A percentile compares a stretch with the other conserved stretches of the same genome.
These are phyloP conservation scores for Talaromyces liani DNA, from an alignment of 495 filamentous ascomycete genomes.

Conservation along the genomic window DNA sequence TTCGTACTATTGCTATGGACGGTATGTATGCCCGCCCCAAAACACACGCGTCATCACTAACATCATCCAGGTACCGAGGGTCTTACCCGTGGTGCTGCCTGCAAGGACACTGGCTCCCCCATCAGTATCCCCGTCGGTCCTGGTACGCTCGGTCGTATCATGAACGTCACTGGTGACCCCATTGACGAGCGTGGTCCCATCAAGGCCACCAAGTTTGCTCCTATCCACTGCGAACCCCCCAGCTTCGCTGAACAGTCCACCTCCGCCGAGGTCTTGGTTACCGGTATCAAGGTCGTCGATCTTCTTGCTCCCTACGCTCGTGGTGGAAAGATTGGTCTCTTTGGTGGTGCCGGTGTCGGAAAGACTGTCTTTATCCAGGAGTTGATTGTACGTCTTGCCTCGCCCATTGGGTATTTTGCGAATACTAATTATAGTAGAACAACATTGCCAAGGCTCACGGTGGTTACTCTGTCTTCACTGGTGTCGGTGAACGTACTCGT, in stretches of 20 bases:
- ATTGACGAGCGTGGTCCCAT: constrained; percentile 99
- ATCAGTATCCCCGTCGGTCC: constrained; percentile 97
- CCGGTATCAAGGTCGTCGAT: constrained; percentile 99
- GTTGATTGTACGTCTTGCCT: constrained; percentile 59
- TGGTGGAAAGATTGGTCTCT: constrained; percentile 99
- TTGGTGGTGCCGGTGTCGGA: constrained; percentile 99
- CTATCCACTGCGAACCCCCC: constrained; percentile 93
- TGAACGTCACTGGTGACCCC: constrained; percentile 99
- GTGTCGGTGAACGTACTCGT: constrained; percentile 99
- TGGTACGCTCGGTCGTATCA: constrained; percentile 95
- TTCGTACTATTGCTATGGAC: constrained; percentile 99
- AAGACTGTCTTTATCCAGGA: constrained; percentile 99
- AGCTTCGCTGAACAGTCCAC: constrained; percentile 91
- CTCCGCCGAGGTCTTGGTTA: constrained; percentile 89
- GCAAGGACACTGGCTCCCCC: constrained; percentile 82
- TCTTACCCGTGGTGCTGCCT: constrained; percentile 83
- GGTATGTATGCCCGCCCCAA: constrained; percentile 53
- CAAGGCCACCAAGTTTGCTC: constrained; percentile 76
- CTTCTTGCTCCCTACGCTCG: constrained; percentile 96
- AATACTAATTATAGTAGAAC: constrained; percentile 54
- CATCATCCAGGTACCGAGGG: constrained; percentile 82
- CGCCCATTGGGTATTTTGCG: not conserved
- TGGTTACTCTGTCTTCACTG: constrained; percentile 99
- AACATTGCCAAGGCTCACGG: constrained; percentile 99
- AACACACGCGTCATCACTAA: constrained; percentile 16